Evolutionary conservation across 495 filamentous ascomycete genomes (phyloP), one percentile per base, ranked within the genome.

Genomic region (Penicillium arizonense): DNA sequence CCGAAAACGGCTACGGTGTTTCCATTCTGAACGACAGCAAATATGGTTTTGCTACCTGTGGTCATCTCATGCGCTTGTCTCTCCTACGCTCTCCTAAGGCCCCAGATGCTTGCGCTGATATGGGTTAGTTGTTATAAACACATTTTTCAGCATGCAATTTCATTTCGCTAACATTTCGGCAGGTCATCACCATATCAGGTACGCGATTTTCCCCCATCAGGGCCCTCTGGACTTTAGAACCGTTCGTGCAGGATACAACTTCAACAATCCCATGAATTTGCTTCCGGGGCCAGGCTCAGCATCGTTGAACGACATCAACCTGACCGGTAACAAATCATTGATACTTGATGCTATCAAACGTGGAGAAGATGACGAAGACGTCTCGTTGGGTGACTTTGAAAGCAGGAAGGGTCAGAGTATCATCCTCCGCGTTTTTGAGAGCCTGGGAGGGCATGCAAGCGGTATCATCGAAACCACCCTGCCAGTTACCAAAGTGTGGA

Each of bases 21-120:
- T 91, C 89, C 5, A 88, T 98, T 58, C 79, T 97, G 30, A 98
- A 98, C 68, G 94, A 98, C 64, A 87, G 82, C 71, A 98, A 98
- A 62, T 97, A 97, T 59, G 94, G 94, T 18, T 98, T 98, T 67
- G 94, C 94, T 33, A 96, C 90, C 18, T 78, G 76, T 43, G 94
- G 94, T 14, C 89, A 86, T 55, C 69, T 93, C 34, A 98, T 98
- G 94, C 85, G 94, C 14, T 77, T 98, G n/a, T 91, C 87, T 39
- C 78, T 98, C 36, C 82, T 98, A 6, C 84, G 94, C 28, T 86
- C 91, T 36, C 89, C 94, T n/a, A 98, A 97, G 63, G 93, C 94
- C 0, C 94, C 94, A 14, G 94, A 98, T 64, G 92, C 87, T 12
- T 85, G 96, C 62, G 93, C 94, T 46, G 94, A 98, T 70, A 98